Evolutionary conservation across 768 basidiomycete species (phyloP).

Genomic region (Terana coerulea): DNA sequence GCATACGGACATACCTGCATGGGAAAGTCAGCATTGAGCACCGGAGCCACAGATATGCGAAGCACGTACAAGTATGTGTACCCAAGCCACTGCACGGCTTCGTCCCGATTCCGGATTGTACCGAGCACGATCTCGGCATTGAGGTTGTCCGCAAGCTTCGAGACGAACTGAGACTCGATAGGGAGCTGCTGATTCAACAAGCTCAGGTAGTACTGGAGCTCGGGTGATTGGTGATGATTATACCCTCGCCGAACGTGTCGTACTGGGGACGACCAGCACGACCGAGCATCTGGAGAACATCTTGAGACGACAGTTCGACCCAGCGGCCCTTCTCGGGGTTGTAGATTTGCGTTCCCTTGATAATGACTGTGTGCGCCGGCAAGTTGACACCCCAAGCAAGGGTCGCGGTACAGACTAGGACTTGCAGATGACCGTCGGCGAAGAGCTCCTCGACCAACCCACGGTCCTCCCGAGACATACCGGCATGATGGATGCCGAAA

Average conservation of each 20-base stretch:
- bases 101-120: conserved; percentile 90
- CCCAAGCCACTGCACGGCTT: conserved; percentile 96
- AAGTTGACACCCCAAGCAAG: conserved; percentile 99
- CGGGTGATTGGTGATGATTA: conserved; percentile 98
- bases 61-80: conserved; percentile 85
- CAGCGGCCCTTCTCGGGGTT: conserved; percentile 98
- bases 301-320: conserved; percentile 93
- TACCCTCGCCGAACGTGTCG: conserved; percentile 95
- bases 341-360: conserved; percentile 99
- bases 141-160: conserved; percentile 89
- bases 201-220: conserved; percentile 95
- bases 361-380: conserved; percentile 96
- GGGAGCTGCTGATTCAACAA: conserved; percentile 96
- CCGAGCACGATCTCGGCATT: conserved; percentile 98
- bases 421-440: conserved; percentile 86
- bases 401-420: conserved; percentile 95
- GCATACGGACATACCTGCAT: conserved; percentile 90
- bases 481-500: conserved; percentile 97
- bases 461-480: conserved; percentile 91
- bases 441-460: conserved; percentile 93
- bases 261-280: conserved; percentile 96
- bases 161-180: conserved; percentile 93
- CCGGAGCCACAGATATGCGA: conserved; percentile 2
- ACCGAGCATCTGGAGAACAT: conserved; percentile 98
- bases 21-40: conserved; percentile 18